Percentiles rank a stretch among this genome's conserved stretches.
Conservation (phyloP, 306 rosid genomes). For the Trifolium dubium region DNA sequence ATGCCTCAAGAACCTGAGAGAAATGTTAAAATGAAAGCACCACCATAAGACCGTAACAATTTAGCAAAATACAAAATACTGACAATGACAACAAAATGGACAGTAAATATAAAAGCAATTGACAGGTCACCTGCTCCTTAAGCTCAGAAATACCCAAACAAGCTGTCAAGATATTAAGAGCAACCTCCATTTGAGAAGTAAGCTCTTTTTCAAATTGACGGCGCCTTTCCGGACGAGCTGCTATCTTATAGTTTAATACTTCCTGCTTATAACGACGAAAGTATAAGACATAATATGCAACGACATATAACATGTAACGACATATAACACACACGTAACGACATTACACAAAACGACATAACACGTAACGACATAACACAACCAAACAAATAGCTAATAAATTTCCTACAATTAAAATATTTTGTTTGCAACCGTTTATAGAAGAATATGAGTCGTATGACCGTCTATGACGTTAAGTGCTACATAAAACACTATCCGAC, state of each 20-base stretch:
- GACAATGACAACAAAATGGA: slow-evolving; percentile 33
- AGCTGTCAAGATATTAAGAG: slow-evolving; percentile 88
- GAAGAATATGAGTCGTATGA: slow-evolving; percentile 21
- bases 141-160: slow-evolving; percentile 90
- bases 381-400: slow-evolving; percentile 34
- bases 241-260: slow-evolving; percentile 90
- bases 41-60: slow-evolving; percentile 36
- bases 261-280: slow-evolving; percentile 65
- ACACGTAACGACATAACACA: slow-evolving; percentile 22
- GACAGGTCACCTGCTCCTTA: slow-evolving; percentile 83
- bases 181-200: slow-evolving; percentile 87
- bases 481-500: slow-evolving; percentile 32
- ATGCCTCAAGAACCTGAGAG: slow-evolving; percentile 97
- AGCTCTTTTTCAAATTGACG: slow-evolving; percentile 98
- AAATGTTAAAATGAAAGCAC: slow-evolving; percentile 42
- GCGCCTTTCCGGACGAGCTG: slow-evolving; percentile 98
- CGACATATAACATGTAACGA: slow-evolving; percentile 15
- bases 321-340: slow-evolving; percentile 5
- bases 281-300: slow-evolving; percentile 29
- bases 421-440: slow-evolving; percentile 27
- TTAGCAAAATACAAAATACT: slow-evolving; percentile 28
- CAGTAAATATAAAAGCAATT: slow-evolving; percentile 16
- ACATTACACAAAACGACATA: slow-evolving; percentile 10
- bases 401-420: slow-evolving; percentile 36
- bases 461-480: background rate